Evolutionary conservation across 352 stramenopile genomes (phyloP).

Genomic region (Halophytophthora polymorphica): DNA sequence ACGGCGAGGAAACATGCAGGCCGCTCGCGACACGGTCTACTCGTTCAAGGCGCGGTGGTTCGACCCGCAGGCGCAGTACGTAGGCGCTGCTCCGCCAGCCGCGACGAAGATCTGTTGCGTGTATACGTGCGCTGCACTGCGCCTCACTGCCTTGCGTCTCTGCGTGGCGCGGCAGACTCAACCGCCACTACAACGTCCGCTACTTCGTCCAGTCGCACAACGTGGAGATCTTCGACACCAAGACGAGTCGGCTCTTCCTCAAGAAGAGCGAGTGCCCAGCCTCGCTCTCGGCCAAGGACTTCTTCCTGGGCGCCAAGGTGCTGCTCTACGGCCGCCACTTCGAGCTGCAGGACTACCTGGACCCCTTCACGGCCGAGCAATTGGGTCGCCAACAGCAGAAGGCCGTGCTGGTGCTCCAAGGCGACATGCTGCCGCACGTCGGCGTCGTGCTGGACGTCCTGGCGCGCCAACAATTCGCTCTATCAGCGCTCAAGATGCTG

Average conservation of each 20-base stretch:
- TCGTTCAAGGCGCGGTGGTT: conserved; percentile 84
- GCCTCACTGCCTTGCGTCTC: conserved; percentile 1
- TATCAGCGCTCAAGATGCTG: conserved; percentile 82
- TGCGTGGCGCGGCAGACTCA: conserved; percentile 39
- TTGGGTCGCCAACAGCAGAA: conserved; percentile 70
- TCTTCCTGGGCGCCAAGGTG: conserved; percentile 81
- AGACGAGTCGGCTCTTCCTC: conserved; percentile 88
- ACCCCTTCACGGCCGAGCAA: conserved; percentile 69
- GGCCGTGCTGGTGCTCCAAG: conserved; percentile 65
- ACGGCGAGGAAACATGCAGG: conserved; percentile 37
- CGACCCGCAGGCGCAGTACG: conserved; percentile 69
- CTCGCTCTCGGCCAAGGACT: conserved; percentile 66
- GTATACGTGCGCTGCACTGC: neutral
- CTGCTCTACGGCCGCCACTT: conserved; percentile 80
- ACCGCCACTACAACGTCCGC: conserved; percentile 73
- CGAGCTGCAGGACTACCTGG: conserved; percentile 82
- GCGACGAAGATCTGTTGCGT: neutral
- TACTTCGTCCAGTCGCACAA: conserved; percentile 81
- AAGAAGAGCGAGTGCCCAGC: conserved; percentile 86
- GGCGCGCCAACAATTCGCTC: conserved; percentile 60
- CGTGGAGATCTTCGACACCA: conserved; percentile 88
- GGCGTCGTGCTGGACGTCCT: conserved; percentile 55
- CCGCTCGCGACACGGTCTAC: conserved; percentile 70
- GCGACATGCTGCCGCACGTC: conserved; percentile 42
- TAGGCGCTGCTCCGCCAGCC: neutral